These are phyloP conservation scores for Coniella lustricola DNA, from an alignment of 2,329 filamentous ascomycete species.

Conservation along the genomic window DNA sequence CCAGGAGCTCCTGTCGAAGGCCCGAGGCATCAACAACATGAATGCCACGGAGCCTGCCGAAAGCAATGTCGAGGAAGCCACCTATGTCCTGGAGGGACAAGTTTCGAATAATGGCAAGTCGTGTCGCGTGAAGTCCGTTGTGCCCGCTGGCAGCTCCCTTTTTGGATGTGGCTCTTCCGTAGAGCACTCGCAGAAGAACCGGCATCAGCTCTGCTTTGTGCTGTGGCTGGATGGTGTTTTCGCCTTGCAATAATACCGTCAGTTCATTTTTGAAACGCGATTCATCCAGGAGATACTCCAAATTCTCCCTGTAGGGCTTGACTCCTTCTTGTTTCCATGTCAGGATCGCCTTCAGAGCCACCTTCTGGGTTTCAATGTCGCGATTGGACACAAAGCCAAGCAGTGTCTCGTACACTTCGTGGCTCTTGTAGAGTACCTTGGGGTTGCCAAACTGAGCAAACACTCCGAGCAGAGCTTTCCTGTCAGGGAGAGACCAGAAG, in stretches of 20 bases:
- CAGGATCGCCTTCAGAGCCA: constrained; percentile 74
- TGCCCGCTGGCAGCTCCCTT: constrained; percentile 70
- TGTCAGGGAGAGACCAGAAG: constrained; percentile 67
- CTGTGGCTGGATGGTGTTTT: constrained; percentile 63
- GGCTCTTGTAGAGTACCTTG: constrained; percentile 69
- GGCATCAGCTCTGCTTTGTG: constrained; percentile 75
- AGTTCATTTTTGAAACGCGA: constrained; percentile 88
- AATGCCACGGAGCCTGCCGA: constrained; percentile 61
- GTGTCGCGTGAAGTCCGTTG: constrained; percentile 72
- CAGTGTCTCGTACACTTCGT: constrained; percentile 69
- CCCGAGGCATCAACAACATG: constrained; percentile 46
- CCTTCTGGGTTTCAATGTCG: constrained; percentile 81
- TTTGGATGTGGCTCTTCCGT: constrained; percentile 80
- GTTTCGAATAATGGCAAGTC: constrained; percentile 73
- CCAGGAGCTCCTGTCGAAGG: constrained; percentile 46
- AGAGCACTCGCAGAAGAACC: constrained; percentile 77
- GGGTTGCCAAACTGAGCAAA: constrained; percentile 85
- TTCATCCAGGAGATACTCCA: constrained; percentile 84
- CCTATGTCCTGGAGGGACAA: constrained; percentile 68
- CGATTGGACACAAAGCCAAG: constrained; percentile 76
- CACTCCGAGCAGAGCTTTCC: constrained; percentile 73
- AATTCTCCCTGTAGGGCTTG: constrained; percentile 72
- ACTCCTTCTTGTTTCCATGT: constrained; percentile 81
- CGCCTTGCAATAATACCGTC: constrained; percentile 75
- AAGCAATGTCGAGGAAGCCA: constrained; percentile 76